phyloP scores from a whole-genome alignment of 2,329 filamentous ascomycete species.

The Ceratocystis destructans region DNA sequence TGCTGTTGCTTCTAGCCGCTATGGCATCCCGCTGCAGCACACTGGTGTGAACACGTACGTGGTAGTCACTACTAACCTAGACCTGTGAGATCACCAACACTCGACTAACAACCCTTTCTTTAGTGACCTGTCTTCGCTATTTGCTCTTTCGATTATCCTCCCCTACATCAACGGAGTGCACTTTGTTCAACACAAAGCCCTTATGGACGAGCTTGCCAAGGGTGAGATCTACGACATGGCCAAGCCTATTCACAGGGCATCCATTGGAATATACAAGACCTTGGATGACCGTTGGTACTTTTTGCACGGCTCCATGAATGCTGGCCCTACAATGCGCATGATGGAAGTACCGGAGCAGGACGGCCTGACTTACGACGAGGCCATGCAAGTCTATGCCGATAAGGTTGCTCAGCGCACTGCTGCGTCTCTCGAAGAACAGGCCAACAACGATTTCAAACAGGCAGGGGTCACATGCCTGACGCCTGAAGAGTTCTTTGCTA shows the following conservation, averaged over 20 bases:
- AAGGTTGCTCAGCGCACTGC: conserved; percentile 21
- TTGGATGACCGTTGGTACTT: conserved; percentile 22
- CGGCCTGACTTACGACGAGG: conserved; percentile 21
- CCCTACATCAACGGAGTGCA: conserved; percentile 15
- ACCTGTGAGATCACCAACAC: not conserved
- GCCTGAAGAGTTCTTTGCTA: conserved; percentile 23
- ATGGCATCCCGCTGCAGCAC: conserved; percentile 15
- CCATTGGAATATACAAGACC: conserved; percentile 22
- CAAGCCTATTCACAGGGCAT: conserved; percentile 24
- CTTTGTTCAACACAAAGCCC: conserved; percentile 20
- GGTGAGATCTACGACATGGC: conserved; percentile 17
- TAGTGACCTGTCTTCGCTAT: conserved; percentile 8
- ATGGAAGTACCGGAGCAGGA: conserved; percentile 20
- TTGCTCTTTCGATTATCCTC: conserved; percentile 15
- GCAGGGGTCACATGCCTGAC: conserved; percentile 24
- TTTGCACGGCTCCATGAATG: conserved; percentile 22
- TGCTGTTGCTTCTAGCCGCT: conserved; percentile 15
- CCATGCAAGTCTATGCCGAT: conserved; percentile 21
- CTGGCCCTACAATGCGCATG: conserved; percentile 19
- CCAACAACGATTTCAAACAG: conserved; percentile 22
- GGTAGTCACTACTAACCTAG: not conserved
- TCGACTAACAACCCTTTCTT: not conserved
- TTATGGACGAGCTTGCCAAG: conserved; percentile 22
- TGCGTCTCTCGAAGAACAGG: conserved; percentile 21
- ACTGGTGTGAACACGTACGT: conserved; percentile 18